Conservation (phyloP, 371 early-diverging fungal species). For the Lichtheimia corymbifera region DNA sequence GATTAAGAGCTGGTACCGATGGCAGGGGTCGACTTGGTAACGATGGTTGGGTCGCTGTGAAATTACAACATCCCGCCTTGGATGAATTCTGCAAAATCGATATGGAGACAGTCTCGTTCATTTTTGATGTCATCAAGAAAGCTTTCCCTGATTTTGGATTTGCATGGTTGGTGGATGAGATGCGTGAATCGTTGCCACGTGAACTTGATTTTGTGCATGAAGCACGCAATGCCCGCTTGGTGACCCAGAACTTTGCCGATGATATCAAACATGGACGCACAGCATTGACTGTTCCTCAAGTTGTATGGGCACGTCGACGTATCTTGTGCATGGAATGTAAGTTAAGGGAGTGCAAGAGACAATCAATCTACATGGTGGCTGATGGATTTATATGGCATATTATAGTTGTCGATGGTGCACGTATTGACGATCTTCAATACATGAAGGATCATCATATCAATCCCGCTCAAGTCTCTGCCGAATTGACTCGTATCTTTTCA, state of each 20-base stretch:
- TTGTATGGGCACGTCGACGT: constrained; percentile 67
- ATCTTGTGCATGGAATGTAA: constrained; percentile 82
- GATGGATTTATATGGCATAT: neutral
- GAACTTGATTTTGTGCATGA: constrained; percentile 90
- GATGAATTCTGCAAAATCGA: constrained; percentile 81
- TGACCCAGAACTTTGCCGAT: constrained; percentile 59
- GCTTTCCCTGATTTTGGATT: constrained; percentile 91
- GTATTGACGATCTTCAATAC: constrained; percentile 78
- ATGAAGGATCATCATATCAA: constrained; percentile 70
- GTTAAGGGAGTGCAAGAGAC: constrained; percentile 1
- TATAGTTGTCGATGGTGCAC: constrained; percentile 69
- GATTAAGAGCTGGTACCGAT: constrained; percentile 32
- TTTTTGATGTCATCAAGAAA: constrained; percentile 65
- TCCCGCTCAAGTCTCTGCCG: constrained; percentile 72
- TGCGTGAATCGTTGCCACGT: constrained; percentile 79
- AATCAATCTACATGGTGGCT: neutral
- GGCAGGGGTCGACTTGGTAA: constrained; percentile 33
- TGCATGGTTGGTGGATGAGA: constrained; percentile 88
- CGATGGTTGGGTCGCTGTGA: constrained; percentile 80
- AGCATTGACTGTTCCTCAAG: constrained; percentile 64
- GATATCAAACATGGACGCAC: constrained; percentile 27
- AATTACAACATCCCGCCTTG: constrained; percentile 88
- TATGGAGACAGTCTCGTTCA: constrained; percentile 67
- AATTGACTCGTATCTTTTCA: constrained; percentile 75
- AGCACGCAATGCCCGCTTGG: constrained; percentile 70